Evolutionary conservation across 2,329 filamentous ascomycete species (phyloP), one percentile per base, ranked within the genome.

Genomic region (Grosmannia clavigera): DNA sequence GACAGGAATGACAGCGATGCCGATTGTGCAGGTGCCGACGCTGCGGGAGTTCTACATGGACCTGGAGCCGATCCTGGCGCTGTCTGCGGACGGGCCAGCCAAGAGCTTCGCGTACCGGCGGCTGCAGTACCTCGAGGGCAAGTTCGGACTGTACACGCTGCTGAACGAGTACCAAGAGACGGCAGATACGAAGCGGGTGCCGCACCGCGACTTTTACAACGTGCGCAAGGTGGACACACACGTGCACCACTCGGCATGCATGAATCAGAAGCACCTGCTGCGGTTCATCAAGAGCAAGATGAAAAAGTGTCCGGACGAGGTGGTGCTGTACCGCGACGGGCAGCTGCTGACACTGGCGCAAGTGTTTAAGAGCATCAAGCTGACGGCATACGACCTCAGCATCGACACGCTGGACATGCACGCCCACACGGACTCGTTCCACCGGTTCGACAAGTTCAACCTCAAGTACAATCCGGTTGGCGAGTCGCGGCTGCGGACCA

Each of bases 221-320:
- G 94, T 99, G 56, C 83, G 94, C 70, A 99, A 99, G 73, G 94
- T 99, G 57, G 94, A 99, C 70, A 99, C 94, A 10, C 94, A 99
- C 79, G 94, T 99, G 67, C 94, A 99, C 71, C 94, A 99, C 73
- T 99, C 94, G 19, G 94, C 94, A 29, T 99, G 94, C 72, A 99
- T 99, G 94, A 99, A 99, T 70, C 94, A 99, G 73, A 99, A 99
- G 75, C 94, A 99, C 80, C 76, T 99, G 61, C 78, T 99, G 62
- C 90, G 94, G 59, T 99, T 99, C 74, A 99, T 99, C 78, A 99
- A 99, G 75, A 96, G 91, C 74, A 99, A 99, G 76, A 96, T 99
- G 90, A 97, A 96, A 81, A 99, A 96, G 73, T 94, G 83, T 22
- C 91, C 92, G 0, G 89, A 97, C 68, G 94, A 99, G 74, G 84